These are phyloP conservation scores for Apiotrichum montevideense DNA, from an alignment of 1,284 basidiomycete genomes.

Conservation along the genomic window DNA sequence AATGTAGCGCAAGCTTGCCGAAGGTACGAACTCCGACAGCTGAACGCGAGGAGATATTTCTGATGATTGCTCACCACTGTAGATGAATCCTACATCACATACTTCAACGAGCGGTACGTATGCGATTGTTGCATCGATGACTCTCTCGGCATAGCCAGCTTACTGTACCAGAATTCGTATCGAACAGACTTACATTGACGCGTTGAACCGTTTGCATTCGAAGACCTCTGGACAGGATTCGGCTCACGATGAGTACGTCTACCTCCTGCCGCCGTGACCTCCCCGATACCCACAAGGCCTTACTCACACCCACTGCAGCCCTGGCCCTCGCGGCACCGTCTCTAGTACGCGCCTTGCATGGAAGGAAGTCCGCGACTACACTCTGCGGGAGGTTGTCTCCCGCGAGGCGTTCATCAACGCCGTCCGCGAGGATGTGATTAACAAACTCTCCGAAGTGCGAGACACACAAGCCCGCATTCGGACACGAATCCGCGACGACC, in stretches of 20 bases:
- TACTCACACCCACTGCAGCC: too few species aligned
- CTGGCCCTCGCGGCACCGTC: background rate
- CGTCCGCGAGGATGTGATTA: conserved; percentile 65
- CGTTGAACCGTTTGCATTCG: conserved; percentile 62
- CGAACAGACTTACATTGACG: conserved; percentile 72
- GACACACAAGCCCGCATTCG: conserved; percentile 81
- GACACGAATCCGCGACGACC: conserved; percentile 80
- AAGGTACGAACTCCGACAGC: conserved; percentile 13
- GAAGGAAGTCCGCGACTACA: conserved; percentile 73
- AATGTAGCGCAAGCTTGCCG: conserved; percentile 43
- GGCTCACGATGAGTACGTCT: conserved; percentile 41
- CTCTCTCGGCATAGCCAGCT: too few species aligned
- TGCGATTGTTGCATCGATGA: background rate
- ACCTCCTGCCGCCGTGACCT: too few species aligned
- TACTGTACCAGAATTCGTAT: conserved; percentile 59
- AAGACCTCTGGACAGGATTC: conserved; percentile 62
- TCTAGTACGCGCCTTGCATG: conserved; percentile 63
- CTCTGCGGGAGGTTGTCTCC: conserved; percentile 76
- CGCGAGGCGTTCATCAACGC: conserved; percentile 67
- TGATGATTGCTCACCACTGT: background rate
- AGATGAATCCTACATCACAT: conserved; percentile 66
- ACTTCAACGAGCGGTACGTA: conserved; percentile 75
- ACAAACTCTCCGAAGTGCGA: conserved; percentile 56
- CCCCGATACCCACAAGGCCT: too few species aligned
- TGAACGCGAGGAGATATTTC: too few species aligned